Evolutionary conservation across 305 asterid genomes (phyloP).

Genomic region (Galium porrigens): DNA sequence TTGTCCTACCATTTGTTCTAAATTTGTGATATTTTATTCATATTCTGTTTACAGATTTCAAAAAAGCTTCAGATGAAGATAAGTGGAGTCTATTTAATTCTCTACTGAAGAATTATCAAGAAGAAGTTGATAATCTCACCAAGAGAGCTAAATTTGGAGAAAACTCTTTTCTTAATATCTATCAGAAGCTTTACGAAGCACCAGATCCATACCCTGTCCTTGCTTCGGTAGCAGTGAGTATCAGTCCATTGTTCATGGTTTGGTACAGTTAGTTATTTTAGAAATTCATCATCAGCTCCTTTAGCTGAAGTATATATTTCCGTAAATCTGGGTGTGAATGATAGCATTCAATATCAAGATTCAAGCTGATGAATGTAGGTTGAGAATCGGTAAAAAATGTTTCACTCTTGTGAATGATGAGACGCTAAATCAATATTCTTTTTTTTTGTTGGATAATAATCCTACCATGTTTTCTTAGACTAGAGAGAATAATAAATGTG

Average conservation of each 20-base stretch:
- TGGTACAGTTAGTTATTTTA: background rate
- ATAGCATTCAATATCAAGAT: background rate
- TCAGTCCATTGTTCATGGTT: conserved; percentile 7
- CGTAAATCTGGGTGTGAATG: background rate
- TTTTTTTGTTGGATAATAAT: background rate
- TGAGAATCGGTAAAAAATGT: background rate
- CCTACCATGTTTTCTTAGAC: background rate
- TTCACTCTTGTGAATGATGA: background rate
- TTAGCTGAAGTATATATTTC: background rate
- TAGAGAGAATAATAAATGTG: background rate
- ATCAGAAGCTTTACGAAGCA: conserved; percentile 90
- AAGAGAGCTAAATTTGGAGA: conserved; percentile 93
- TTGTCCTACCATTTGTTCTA: background rate
- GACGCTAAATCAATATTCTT: background rate
- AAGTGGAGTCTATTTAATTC: conserved; percentile 62
- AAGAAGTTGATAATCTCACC: conserved; percentile 95
- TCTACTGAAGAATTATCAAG: conserved; percentile 86
- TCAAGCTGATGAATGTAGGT: background rate
- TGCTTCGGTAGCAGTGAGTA: conserved; percentile 66
- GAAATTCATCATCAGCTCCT: background rate
- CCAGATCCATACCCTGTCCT: conserved; percentile 88
- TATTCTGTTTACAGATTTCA: conserved; percentile 45
- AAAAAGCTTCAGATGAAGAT: conserved; percentile 84
- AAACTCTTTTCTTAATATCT: conserved; percentile 87
- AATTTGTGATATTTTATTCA: background rate